Evolutionary conservation across 352 stramenopile species (phyloP), one percentile per base, ranked within the genome.

Genomic region (Globisporangium okanoganense): DNA sequence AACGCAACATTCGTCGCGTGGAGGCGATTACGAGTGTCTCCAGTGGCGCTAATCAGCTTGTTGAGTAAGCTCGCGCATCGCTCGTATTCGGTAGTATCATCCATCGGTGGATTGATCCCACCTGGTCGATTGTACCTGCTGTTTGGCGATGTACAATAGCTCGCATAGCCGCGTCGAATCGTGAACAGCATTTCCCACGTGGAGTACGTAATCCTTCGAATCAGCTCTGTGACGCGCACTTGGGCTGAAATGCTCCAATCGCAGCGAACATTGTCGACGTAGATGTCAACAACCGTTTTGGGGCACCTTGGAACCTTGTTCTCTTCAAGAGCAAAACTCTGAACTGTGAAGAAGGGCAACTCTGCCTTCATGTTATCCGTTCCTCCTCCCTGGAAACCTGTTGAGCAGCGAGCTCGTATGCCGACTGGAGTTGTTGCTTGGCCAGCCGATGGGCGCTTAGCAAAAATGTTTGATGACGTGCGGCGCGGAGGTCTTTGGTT

Each of bases 181-280:
- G 66, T 65, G 67, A 89, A 94, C 9, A 94, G 76, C 85, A 94
- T 91, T 48, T 92, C 76, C 80, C 85, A 94, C 3, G 67, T 63
- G 2, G 85, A 78, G 56, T 78, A 87, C 0, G 83, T 92, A 27
- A 92, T 84, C 55, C 69, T 62, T 51, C 83, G 70, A 22, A 92
- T 70, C 16, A 92, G 64, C 24, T 91, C 82, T 29, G 76, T 79
- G 5, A 90, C 58, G 5, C 85, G 72, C n/a, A 90, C 57, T 52
- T 92, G 82, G 0, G 66, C 75, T 35, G 69, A 24, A 25, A 90
- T 69, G 45, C 76, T 63, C 82, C 81, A 94, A 27, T 77, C 56
- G 33, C 75, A 70, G 43, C 58, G 50, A 16, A 79, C 70, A 9
- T 72, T 69, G 40, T 87, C 72, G 2, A 78, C 72, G 29, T 86